A percentile compares a stretch with the other conserved stretches of the same genome.
phyloP scores from a whole-genome alignment of 495 filamentous ascomycete species.

The Corynascus novoguineensis region DNA sequence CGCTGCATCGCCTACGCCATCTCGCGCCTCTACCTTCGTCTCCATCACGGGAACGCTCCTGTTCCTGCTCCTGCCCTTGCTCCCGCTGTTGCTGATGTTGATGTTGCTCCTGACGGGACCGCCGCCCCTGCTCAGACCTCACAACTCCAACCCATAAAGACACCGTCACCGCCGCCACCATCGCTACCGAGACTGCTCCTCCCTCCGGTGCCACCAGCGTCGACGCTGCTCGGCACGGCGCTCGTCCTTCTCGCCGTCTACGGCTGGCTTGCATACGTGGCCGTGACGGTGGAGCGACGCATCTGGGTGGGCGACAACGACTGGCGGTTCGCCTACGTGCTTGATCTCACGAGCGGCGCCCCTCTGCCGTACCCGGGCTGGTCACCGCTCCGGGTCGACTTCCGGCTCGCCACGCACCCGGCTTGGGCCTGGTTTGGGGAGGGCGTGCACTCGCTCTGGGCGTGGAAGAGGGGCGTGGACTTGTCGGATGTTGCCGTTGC shows the following conservation, averaged over 20 bases:
- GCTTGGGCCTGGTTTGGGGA: neutral
- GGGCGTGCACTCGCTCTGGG: neutral
- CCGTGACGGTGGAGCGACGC: constrained; percentile 17
- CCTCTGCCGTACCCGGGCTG: constrained; percentile 12
- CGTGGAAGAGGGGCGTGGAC: neutral
- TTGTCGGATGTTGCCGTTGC: neutral
- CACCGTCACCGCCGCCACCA: neutral
- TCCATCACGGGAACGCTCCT: neutral
- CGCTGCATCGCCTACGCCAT: neutral
- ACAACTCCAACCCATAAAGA: neutral
- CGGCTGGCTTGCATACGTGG: constrained; percentile 12
- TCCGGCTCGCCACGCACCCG: constrained; percentile 11
- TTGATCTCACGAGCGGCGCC: constrained; percentile 5
- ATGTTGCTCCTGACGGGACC: neutral
- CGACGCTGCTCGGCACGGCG: constrained; percentile 6
- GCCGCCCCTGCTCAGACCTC: neutral
- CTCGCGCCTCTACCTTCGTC: neutral
- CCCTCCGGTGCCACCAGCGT: neutral
- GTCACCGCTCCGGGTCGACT: constrained; percentile 17
- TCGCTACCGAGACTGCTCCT: neutral
- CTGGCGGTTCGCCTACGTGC: constrained; percentile 17
- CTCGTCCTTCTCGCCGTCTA: neutral
- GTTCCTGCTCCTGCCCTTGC: neutral
- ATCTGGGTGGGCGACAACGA: constrained; percentile 20
- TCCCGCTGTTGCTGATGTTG: neutral